A percentile compares a stretch with the other conserved stretches of the same genome.
phyloP scores from a whole-genome alignment of 1,284 basidiomycete genomes.

The Phellinidium pouzarii region DNA sequence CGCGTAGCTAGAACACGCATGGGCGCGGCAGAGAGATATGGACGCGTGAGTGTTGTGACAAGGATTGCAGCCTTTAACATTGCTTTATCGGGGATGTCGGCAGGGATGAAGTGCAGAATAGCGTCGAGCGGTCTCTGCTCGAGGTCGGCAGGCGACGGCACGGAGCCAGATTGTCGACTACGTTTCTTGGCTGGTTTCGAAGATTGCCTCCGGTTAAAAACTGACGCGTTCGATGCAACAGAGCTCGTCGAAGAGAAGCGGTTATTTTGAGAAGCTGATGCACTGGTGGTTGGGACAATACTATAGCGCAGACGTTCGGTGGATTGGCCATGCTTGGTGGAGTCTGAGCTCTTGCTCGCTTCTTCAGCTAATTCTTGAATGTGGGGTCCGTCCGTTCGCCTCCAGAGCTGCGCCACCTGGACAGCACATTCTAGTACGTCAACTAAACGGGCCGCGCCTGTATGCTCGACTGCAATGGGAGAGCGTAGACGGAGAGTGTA shows the following conservation, averaged over 20 bases:
- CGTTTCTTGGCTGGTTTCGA: not conserved
- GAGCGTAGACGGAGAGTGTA: slow-evolving; percentile 40
- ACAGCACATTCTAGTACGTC: slow-evolving; percentile 46
- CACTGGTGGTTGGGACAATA: not conserved
- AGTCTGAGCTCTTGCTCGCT: slow-evolving; percentile 2
- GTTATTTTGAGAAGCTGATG: not conserved
- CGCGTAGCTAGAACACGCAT: slow-evolving; percentile 3
- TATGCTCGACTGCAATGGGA: slow-evolving; percentile 38
- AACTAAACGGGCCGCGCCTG: slow-evolving; percentile 45
- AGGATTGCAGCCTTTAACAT: slow-evolving; percentile 38
- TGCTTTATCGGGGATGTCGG: slow-evolving; percentile 29
- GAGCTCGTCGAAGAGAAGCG: slow-evolving; percentile 4
- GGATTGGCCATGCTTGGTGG: not conserved
- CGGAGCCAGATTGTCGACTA: not conserved
- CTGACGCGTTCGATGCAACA: not conserved
- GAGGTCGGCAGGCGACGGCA: slow-evolving; percentile 25
- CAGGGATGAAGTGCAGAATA: slow-evolving; percentile 35
- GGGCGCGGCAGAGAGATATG: slow-evolving; percentile 30
- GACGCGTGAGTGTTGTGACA: slow-evolving; percentile 36
- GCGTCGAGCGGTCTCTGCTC: slow-evolving; percentile 36
- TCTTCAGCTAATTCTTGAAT: slow-evolving; percentile 29
- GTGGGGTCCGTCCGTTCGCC: slow-evolving; percentile 30
- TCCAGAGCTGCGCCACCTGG: slow-evolving; percentile 42
- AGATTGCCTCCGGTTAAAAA: not conserved
- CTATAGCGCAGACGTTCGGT: slow-evolving; percentile 11